phyloP scores from a whole-genome alignment of 768 basidiomycete species.

The Termitomyces sp. region DNA sequence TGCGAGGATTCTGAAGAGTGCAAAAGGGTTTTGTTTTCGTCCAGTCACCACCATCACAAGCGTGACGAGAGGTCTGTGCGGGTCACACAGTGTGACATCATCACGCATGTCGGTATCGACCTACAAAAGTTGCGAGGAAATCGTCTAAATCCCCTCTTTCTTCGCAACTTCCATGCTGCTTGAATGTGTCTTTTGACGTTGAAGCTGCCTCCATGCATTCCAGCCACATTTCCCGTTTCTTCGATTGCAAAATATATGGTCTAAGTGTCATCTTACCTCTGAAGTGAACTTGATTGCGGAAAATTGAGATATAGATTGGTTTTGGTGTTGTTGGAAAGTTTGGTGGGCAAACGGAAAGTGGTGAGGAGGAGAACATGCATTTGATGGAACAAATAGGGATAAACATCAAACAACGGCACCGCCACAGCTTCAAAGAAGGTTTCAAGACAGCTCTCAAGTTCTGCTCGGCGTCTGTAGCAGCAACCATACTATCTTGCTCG shows the following conservation, averaged over 20 bases:
- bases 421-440: conserved; percentile 13
- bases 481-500: neutral
- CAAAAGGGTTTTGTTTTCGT: too few species aligned
- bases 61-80: conserved; percentile 13
- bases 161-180: conserved; percentile 12
- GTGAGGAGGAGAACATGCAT: conserved; percentile 16
- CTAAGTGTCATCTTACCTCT: neutral
- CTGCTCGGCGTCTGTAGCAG: conserved; percentile 8
- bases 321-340: neutral
- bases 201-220: neutral
- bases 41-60: too few species aligned
- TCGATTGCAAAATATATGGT: neutral
- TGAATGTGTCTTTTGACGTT: neutral
- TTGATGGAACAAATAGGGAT: conserved; percentile 7
- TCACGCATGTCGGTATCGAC: conserved; percentile 7
- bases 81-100: conserved; percentile 10
- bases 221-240: neutral
- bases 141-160: conserved; percentile 6
- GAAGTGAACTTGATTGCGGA: neutral
- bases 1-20: neutral
- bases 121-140: conserved; percentile 3
- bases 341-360: conserved; percentile 10
- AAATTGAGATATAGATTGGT: neutral
- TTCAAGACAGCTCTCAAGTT: conserved; percentile 12
- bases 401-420: conserved; percentile 19